phyloP scores from a whole-genome alignment of 208 protist genomes.

The Trichomonas gallinae region DNA sequence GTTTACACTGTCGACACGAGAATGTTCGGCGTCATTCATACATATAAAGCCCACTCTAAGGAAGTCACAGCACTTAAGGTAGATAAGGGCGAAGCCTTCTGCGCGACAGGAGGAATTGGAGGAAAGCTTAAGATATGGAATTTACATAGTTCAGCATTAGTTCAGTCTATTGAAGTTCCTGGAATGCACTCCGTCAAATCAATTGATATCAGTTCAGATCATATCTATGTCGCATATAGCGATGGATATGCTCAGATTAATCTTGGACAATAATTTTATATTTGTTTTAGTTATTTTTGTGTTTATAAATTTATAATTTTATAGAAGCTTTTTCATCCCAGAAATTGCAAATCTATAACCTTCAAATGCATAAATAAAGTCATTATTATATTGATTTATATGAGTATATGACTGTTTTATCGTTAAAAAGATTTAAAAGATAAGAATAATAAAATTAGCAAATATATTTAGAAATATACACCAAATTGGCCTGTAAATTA shows the following conservation, averaged over 20 bases:
- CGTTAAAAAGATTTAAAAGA: too few species aligned
- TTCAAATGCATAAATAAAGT: too few species aligned
- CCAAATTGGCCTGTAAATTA: too few species aligned
- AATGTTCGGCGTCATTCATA: background rate
- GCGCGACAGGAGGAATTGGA: background rate
- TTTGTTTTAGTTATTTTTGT: background rate
- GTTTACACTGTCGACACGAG: background rate
- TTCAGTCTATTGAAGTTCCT: background rate
- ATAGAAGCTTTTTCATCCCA: too few species aligned
- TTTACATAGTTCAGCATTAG: background rate
- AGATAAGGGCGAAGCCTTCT: background rate
- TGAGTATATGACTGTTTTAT: too few species aligned
- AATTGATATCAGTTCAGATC: background rate
- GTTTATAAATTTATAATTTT: too few species aligned
- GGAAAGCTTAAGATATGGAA: background rate
- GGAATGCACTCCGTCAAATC: background rate
- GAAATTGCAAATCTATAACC: too few species aligned
- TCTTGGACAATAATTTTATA: background rate
- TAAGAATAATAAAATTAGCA: too few species aligned
- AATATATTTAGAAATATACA: too few species aligned
- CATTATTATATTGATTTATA: too few species aligned
- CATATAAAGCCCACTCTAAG: background rate
- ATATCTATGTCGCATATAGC: background rate
- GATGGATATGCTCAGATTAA: background rate
- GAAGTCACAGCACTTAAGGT: background rate